These are phyloP conservation scores for Juglanconis oblonga DNA, from an alignment of 2,329 filamentous ascomycete species.

Conservation along the genomic window DNA sequence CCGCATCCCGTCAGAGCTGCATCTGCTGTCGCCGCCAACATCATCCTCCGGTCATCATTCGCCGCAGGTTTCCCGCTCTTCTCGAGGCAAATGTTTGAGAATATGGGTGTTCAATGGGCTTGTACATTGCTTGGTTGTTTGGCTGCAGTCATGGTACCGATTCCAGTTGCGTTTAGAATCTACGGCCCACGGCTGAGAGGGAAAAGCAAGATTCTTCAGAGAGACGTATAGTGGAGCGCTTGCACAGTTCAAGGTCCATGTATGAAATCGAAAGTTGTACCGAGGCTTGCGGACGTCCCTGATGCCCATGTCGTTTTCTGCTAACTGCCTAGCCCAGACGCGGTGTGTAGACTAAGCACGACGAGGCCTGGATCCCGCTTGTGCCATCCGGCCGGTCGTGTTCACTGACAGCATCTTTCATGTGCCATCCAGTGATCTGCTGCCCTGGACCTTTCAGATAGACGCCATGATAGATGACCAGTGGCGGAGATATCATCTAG, in stretches of 20 bases:
- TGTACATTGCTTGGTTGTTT: constrained; percentile 35
- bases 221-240: background rate
- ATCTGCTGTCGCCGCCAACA: constrained; percentile 35
- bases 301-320: background rate
- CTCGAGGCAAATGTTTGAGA: constrained; percentile 33
- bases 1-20: constrained; percentile 26
- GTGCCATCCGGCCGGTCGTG: background rate
- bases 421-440: background rate
- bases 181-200: constrained; percentile 29
- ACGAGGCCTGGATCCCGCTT: background rate
- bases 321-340: no score
- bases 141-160: constrained; percentile 34
- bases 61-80: constrained; percentile 35
- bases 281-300: background rate
- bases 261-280: background rate
- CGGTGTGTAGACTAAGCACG: background rate
- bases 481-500: no score
- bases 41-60: constrained; percentile 33
- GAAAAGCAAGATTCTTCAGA: constrained; percentile 17
- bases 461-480: no score
- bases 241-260: background rate
- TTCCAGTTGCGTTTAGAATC: constrained; percentile 31
- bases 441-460: background rate
- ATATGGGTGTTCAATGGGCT: constrained; percentile 35
- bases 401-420: background rate